phyloP scores from a whole-genome alignment of 2,329 filamentous ascomycete species.

The Exophiala aquamarina region DNA sequence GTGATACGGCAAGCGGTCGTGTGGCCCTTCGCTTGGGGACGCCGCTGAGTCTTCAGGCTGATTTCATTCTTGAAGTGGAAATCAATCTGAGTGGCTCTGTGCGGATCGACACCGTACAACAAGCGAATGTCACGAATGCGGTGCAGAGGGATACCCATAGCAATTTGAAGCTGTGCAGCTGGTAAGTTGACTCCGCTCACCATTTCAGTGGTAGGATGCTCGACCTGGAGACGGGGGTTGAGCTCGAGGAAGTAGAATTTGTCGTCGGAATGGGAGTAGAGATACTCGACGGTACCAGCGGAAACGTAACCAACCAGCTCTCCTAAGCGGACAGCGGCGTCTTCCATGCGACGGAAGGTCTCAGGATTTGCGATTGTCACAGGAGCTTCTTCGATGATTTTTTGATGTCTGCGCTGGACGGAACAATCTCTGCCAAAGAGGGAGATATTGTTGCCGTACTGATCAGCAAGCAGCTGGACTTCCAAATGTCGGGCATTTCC shows the following conservation, averaged over 20 bases:
- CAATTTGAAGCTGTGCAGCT: constrained; percentile 95
- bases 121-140: constrained; percentile 94
- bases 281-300: constrained; percentile 96
- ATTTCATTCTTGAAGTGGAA: constrained; percentile 91
- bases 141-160: constrained; percentile 96
- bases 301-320: constrained; percentile 97
- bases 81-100: constrained; percentile 82
- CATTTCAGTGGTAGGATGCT: constrained; percentile 99
- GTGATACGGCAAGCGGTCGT: constrained; percentile 99
- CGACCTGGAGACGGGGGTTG: constrained; percentile 98
- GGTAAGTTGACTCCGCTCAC: constrained; percentile 96
- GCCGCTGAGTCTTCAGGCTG: constrained; percentile 80
- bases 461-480: constrained; percentile 94
- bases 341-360: constrained; percentile 96
- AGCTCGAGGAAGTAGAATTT: constrained; percentile 99
- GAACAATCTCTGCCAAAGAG: constrained; percentile 98
- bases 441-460: constrained; percentile 99
- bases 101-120: constrained; percentile 92
- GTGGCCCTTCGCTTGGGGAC: constrained; percentile 92
- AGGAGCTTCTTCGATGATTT: constrained; percentile 98
- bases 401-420: constrained; percentile 96
- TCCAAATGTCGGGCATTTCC: constrained; percentile 96
- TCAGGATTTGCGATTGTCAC: constrained; percentile 89
- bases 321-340: constrained; percentile 90
- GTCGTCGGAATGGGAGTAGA: constrained; percentile 96